Evolutionary conservation across 495 filamentous ascomycete species (phyloP), one percentile per base, ranked within the genome.

Genomic region (Saxophila tyrrhenica): DNA sequence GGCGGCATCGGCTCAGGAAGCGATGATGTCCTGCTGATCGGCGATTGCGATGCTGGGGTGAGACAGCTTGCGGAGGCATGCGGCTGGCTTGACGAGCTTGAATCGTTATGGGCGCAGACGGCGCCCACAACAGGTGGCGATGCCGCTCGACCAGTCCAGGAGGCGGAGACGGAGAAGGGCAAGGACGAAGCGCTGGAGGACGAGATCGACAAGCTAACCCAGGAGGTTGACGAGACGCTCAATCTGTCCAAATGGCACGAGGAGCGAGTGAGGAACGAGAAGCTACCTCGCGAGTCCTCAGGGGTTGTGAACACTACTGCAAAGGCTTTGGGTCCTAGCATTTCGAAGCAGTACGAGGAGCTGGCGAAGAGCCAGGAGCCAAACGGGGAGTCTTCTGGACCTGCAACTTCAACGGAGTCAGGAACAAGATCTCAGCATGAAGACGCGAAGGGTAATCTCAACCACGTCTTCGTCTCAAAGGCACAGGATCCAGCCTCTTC

Each of bases 81-180:
- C 47, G 91, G 88, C 0, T 98, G 92, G 91, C 69, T 80, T 16
- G 80, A 89, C 42, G 91, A 97, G 62, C 73, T 98, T 25, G 87
- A 95, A 65, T 68, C 62, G 11, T 47, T 86, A 19, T 89, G 83
- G 84, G 65, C 75, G 47, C 65, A 70, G 56, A 80, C 77, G 5
- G 78, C 76, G 38, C 67, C 66, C 16, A 60, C n/a, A n/a, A n/a
- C n/a, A n/a, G n/a, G n/a, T n/a, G n/a, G n/a, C n/a, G 67, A 47
- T 53, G 63, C n/a, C 42, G 35, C 56, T 43, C 21, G 15, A 43
- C 17, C 29, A 44, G 25, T 7, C n/a, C 10, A 2, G 41, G 42
- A 22, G 10, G 25, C 22, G 22, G 51, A 58, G 50, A 22, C 19
- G n/a, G n/a, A n/a, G n/a, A n/a, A 59, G 50, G 60, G 39, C 22